Evolutionary conservation across 1,284 basidiomycete genomes (phyloP), one percentile per base, ranked within the genome.

Genomic region (Leucoagaricus sp.): DNA sequence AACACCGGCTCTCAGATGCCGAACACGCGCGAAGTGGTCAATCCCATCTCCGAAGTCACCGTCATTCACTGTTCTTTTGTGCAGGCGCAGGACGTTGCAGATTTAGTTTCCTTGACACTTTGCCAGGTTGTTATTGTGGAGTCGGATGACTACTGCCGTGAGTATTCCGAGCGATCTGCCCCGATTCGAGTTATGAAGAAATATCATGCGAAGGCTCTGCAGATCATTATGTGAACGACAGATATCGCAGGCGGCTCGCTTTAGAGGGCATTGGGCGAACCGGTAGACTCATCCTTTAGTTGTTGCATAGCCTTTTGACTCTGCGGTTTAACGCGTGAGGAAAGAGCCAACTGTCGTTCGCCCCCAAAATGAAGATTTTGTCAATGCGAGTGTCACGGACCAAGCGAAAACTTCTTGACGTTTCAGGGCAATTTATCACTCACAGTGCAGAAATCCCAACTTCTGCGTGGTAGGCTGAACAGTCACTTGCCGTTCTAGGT

Each of bases 51-150:
- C 48, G 76, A 79, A 63, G 68, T 86, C n/a, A 78, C 79, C 0
- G 74, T 83, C 17, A 81, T 86, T 59, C 81, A 85, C 61, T 86
- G 85, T 64, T 74, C 81, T 15, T 78, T 80, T 57, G 82, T 86
- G 26, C 73, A 75, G 60, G 82, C 86, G 58, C 68, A 72, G 55
- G 80, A 86, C 61, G 76, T 87, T 58, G 58, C 85, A 44, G 73
- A 78, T 49, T 64, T 88, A 13, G 80, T 82, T 17, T 62, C 69
- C 48, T 65, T 75, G 63, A 79, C 81, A 1, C 66, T 72, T n/a
- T 86, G 84, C 62, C 72, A 80, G 49, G 71, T 87, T 13, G 69
- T 79, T 49, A 70, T 77, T 54, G 66, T 73, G 26, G 72, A 75
- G 17, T 57, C 57, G 19, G 73, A 76, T 15, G 82, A 86, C 64